Percentiles rank a stretch among this genome's conserved stretches.
These are phyloP conservation scores for Penicillium argentinense DNA, from an alignment of 495 filamentous ascomycete genomes.

Conservation along the genomic window DNA sequence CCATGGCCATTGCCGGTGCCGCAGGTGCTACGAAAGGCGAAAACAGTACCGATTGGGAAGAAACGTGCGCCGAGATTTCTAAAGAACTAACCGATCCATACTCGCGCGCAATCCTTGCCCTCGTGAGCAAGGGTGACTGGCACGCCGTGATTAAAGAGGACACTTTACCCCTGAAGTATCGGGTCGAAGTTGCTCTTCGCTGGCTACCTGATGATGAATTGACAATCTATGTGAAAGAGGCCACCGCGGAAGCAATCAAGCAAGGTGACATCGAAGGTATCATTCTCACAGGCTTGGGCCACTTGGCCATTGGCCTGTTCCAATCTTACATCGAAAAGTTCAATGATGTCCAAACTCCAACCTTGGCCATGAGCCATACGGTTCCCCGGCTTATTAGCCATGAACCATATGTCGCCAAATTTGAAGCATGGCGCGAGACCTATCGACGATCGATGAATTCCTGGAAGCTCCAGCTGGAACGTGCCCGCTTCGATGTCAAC, in stretches of 20 bases:
- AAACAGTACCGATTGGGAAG: conserved; percentile 55
- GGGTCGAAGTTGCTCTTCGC: conserved; percentile 80
- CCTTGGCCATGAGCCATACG: conserved; percentile 78
- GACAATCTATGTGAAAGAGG: conserved; percentile 64
- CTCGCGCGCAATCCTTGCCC: conserved; percentile 85
- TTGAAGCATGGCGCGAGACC: conserved; percentile 74
- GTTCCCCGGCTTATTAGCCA: conserved; percentile 81
- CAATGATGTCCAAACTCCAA: conserved; percentile 85
- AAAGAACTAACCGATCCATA: conserved; percentile 77
- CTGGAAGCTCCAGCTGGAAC: conserved; percentile 64
- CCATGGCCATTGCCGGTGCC: conserved; percentile 55
- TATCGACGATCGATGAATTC: conserved; percentile 81
- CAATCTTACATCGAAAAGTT: conserved; percentile 85
- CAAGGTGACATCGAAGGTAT: conserved; percentile 87
- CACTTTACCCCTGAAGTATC: conserved; percentile 80
- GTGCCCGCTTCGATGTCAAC: conserved; percentile 60
- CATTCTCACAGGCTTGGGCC: conserved; percentile 80
- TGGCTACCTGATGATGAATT: conserved; percentile 80
- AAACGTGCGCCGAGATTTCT: conserved; percentile 59
- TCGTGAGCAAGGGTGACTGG: conserved; percentile 89
- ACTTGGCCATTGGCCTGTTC: conserved; percentile 77
- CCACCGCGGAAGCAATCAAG: conserved; percentile 60
- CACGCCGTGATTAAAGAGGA: conserved; percentile 74
- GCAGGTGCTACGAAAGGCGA: conserved; percentile 54
- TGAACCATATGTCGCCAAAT: conserved; percentile 49